Base-by-base conservation (phyloP, 768 basidiomycete species). In the Leucocoprinus leucothites region DNA sequence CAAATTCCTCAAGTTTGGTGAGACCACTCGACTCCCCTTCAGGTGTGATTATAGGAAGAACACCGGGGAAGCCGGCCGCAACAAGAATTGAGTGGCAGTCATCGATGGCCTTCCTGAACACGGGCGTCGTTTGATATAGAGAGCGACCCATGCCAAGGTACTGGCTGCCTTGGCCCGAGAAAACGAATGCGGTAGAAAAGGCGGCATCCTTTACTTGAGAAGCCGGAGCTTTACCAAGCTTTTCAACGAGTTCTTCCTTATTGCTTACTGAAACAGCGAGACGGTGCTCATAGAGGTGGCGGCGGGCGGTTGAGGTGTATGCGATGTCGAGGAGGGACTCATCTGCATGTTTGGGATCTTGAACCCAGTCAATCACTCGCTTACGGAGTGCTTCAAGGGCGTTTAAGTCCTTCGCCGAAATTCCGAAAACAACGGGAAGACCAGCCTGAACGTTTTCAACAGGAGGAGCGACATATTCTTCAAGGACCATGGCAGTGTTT, bases 81-180 rank as follows among this genome's bases (percentile, higher is more conserved):
- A 69, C 60, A 3, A 91, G 75, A 24, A 76, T 74, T 0, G 55
- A 58, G 44, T 89, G 74, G 59, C 87, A 90, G 43, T 79, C 73
- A 60, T 89, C 79, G n/a, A 91, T 76, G 44, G 72, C 68, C 5
- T 61, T 53, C 48, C 66, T 73, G 65, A 90, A 88, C 1, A 78
- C 49, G 0, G 74, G 59, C 3, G 73, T 75, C 0, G 74, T 73
- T 36, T 61, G 61, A 55, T 90, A 91, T 14, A 90, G 74, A 0
- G 67, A 66, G 26, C 67, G 55, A 0, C 84, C 87, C 87, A 89
- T 89, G 8, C 82, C 79, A 14, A 72, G 62, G 68, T 85, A 84
- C 58, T 88, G 86, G 26, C 79, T 72, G 35, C 87, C 88, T 63
- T 89, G 86, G 7, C 89, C 89, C 14, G 87, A 84, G 64, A 88